A percentile compares a stretch with the other conserved stretches of the same genome.
Conservation (phyloP, 108 stramenopile genomes). For the Pseudonitzschia multiseries region DNA sequence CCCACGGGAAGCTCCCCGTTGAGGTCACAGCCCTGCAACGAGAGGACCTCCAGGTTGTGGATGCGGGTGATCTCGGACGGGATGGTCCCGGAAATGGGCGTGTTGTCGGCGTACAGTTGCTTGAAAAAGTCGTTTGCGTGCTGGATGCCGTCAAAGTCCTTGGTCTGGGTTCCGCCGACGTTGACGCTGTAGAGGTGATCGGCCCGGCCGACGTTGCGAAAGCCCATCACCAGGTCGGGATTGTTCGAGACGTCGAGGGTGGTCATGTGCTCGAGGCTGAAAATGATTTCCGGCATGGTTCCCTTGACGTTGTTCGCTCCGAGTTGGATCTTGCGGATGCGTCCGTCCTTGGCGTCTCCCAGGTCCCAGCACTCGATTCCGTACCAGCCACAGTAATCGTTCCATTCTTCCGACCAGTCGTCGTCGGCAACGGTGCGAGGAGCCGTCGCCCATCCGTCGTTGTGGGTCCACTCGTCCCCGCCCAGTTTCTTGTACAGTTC, state of each 20-base stretch:
- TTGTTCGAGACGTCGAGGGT: slow-evolving; percentile 20
- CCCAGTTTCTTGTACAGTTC: slow-evolving; percentile 22
- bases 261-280: slow-evolving; percentile 20
- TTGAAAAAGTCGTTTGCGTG: slow-evolving; percentile 38
- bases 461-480: slow-evolving; percentile 22
- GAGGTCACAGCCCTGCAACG: slow-evolving; percentile 28
- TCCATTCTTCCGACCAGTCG: slow-evolving; percentile 10
- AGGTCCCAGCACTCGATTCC: slow-evolving; percentile 45
- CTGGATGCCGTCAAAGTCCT: slow-evolving; percentile 35
- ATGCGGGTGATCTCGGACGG: slow-evolving; percentile 23
- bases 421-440: slow-evolving; percentile 7
- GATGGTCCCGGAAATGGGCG: slow-evolving; percentile 23
- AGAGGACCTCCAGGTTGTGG: slow-evolving; percentile 14
- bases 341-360: slow-evolving; percentile 16
- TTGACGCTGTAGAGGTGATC: slow-evolving; percentile 24
- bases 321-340: slow-evolving; percentile 29
- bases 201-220: slow-evolving; percentile 5
- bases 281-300: slow-evolving; percentile 23
- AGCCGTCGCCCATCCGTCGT: slow-evolving; percentile 17
- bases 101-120: slow-evolving; percentile 25
- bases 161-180: slow-evolving; percentile 21
- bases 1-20: slow-evolving; percentile 39
- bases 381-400: slow-evolving; percentile 32
- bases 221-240: slow-evolving; percentile 8
- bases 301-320: slow-evolving; percentile 33